Base-by-base conservation (phyloP, 2,329 filamentous ascomycete genomes). In the Dactylonectria estremocensis region DNA sequence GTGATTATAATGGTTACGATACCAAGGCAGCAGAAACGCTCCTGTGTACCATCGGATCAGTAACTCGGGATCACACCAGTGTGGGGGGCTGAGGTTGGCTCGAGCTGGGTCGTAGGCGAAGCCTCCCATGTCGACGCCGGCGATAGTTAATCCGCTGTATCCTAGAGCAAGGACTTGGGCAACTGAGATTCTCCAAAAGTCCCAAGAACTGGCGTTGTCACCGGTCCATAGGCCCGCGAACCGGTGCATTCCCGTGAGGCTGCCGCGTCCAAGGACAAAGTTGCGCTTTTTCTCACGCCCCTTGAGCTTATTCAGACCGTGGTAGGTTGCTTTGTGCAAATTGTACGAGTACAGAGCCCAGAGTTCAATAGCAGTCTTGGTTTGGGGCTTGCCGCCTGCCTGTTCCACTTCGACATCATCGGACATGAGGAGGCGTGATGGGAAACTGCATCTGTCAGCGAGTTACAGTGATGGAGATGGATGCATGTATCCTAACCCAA, bases 191-290 rank as follows among this genome's bases (percentile, higher is more conserved):
- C 45, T 37, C 28, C 54, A 49, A 20, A 61, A 63, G 14, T 63
- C 60, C 60, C 60, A 63, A 13, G 60, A 56, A 6, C 52, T 56
- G 31, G 31, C 60, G 11, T 63, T 63, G 22, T 63, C 60, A 7
- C 60, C 60, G 16, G 60, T 63, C 60, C 52, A 63, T 1, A 63
- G 43, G 18, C 60, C 60, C 9, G 52, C 60, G 13, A 40, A 63
- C 9, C 60, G 52, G 11, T 63, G 60, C 22, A 54, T 63, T 16
- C 60, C 60, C 3, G 54, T 55, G 18, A 63, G 54, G 24, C 60
- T 63, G n/a, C 60, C 60, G 8, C 60, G 60, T 9, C 60, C 52
- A 14, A 63, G 49, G 45, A 63, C 50, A 13, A 63, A 63, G 33
- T 63, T 63, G 20, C 60, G 60, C 11, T 48, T 54, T 3, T 56